These are phyloP conservation scores for Chimonanthus praecox DNA, from an alignment of 164 flowering plant genomes.

Conservation along the genomic window DNA sequence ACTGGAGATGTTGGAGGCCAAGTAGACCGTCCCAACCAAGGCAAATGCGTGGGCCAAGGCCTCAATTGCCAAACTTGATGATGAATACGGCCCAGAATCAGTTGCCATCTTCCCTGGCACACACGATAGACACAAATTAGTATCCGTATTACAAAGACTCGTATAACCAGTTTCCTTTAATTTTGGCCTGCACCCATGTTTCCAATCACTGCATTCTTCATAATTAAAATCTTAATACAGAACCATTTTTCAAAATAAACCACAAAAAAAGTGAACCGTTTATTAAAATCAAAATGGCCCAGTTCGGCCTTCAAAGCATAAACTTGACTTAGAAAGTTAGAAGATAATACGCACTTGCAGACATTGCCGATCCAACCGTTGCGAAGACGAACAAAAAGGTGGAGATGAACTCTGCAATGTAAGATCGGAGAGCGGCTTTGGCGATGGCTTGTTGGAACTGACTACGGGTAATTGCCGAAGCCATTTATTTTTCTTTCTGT, in stretches of 20 bases:
- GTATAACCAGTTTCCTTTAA: too few relatives aligned
- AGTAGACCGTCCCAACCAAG: slow-evolving; percentile 46
- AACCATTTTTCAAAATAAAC: too few relatives aligned
- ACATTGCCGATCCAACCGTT: slow-evolving; percentile 56
- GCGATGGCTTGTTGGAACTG: slow-evolving; percentile 33
- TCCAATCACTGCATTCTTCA: too few relatives aligned
- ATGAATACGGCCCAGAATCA: slow-evolving; percentile 11
- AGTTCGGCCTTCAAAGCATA: too few relatives aligned
- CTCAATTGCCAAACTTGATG: slow-evolving; percentile 38
- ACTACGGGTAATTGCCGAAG: slow-evolving; percentile 21
- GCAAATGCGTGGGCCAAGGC: slow-evolving; percentile 67
- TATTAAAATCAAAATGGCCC: too few relatives aligned
- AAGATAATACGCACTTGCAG: slow-evolving; percentile 36
- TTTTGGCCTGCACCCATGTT: too few relatives aligned
- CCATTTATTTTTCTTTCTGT: slow-evolving; percentile 22
- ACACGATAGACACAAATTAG: background rate
- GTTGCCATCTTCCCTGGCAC: slow-evolving; percentile 47
- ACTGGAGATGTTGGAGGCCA: slow-evolving; percentile 54
- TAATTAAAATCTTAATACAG: too few relatives aligned
- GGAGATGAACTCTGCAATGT: slow-evolving; percentile 80
- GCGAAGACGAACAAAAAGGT: slow-evolving; percentile 71
- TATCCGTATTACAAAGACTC: too few relatives aligned
- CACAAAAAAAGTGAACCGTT: too few relatives aligned
- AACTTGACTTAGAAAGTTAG: background rate
- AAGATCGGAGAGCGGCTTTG: slow-evolving; percentile 45